Conservation (phyloP, 306 rosid species). For the Mucuna pruriens region DNA sequence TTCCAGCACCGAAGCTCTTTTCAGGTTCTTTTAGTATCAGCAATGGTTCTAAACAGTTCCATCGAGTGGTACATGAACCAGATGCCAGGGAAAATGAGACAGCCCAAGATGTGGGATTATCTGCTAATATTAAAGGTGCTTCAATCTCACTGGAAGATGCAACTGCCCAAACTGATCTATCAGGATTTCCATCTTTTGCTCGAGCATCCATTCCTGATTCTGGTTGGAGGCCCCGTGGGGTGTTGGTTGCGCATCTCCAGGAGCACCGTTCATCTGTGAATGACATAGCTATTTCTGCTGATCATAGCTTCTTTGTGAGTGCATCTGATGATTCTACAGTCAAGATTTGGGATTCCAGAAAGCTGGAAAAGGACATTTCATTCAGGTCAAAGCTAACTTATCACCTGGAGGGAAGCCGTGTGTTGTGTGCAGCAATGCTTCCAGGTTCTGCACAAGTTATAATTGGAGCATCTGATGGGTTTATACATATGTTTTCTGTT, state of each 20-base stretch:
- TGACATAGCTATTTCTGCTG: slow-evolving; percentile 88
- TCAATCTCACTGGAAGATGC: slow-evolving; percentile 64
- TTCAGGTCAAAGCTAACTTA: slow-evolving; percentile 95
- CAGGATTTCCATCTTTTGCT: slow-evolving; percentile 69
- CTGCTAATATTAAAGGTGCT: slow-evolving; percentile 61
- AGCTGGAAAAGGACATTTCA: slow-evolving; percentile 94
- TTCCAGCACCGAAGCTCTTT: slow-evolving; percentile 90
- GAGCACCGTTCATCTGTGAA: slow-evolving; percentile 95
- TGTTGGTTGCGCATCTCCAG: slow-evolving; percentile 96
- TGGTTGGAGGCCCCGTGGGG: slow-evolving; percentile 98
- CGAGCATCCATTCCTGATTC: slow-evolving; percentile 78
- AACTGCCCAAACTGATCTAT: slow-evolving; percentile 61
- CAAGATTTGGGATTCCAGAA: slow-evolving; percentile 96
- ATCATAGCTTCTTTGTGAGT: slow-evolving; percentile 89
- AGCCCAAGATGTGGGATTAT: slow-evolving; percentile 68
- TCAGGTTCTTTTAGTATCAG: slow-evolving; percentile 81
- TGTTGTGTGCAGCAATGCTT: slow-evolving; percentile 84
- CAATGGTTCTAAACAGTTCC: slow-evolving; percentile 90
- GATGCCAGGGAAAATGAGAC: slow-evolving; percentile 88
- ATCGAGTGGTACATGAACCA: slow-evolving; percentile 97
- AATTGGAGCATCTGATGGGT: slow-evolving; percentile 96
- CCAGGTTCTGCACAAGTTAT: slow-evolving; percentile 86
- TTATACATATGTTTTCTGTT: slow-evolving; percentile 84
- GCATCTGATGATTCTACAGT: slow-evolving; percentile 96
- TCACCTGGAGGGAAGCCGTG: slow-evolving; percentile 95